Evolutionary conservation across 345 rosid genomes (phyloP), one percentile per base, ranked within the genome.

Genomic region (Melaleuca quinquenervia): DNA sequence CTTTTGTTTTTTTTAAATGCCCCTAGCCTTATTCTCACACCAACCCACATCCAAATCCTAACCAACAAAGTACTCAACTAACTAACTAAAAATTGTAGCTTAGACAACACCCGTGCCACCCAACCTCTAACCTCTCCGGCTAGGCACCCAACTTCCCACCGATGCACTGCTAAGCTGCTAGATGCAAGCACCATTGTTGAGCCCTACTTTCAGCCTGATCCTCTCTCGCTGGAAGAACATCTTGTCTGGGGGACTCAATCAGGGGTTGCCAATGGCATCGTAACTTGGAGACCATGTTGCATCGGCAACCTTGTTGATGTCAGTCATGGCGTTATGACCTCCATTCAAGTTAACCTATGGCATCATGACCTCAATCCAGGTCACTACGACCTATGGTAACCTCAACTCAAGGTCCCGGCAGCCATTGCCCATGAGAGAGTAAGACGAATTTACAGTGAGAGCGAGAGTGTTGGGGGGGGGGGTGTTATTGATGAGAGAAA

Each of bases 201-300:
- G 70, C 70, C 18, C 9, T 4, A 13, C 70, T 58, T 58, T 58
- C 5, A 0, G 36, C 70, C 70, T 4, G 2, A 13, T 2, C 36
- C 70, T 58, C 36, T 58, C 70, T n/a, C 36, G n/a, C 16, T 58
- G 20, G 32, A n/a, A 58, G 0, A 32, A 13, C 70, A n/a, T 0
- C 70, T 58, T 8, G 0, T 32, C 2, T n/a, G 1, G 70, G 36
- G 70, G 32, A 58, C 70, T 58, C 16, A 14, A n/a, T 58, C 0
- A 4, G 18, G n/a, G 70, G 70, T 58, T n/a, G 32, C 70, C 70
- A 0, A 13, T 58, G 70, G 36, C 32, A 0, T 13, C 0, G 8
- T 58, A 32, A 58, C 70, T 32, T 58, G 0, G 8, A 18, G n/a
- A n/a, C 18, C 12, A 12, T n/a, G 32, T n/a, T 8, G 0, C 0